A percentile compares a stretch with the other conserved stretches of the same genome.
phyloP scores from a whole-genome alignment of 768 basidiomycete genomes.

The Obba rivulosa region DNA sequence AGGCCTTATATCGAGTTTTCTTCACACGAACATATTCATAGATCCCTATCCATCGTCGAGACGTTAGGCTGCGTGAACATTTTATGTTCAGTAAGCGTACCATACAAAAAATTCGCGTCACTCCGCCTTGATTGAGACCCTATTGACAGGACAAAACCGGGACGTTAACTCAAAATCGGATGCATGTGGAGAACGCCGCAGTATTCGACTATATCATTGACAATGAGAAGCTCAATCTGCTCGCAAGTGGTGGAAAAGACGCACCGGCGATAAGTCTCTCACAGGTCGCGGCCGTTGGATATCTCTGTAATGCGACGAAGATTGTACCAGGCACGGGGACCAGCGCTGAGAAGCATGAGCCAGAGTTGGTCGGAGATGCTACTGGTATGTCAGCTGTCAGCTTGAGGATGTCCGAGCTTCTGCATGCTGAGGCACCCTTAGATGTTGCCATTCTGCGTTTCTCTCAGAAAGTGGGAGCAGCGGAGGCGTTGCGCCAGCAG shows the following conservation, averaged over 20 bases:
- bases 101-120: no score
- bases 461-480: slow-evolving; percentile 22
- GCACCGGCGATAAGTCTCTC: no score
- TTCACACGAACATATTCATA: neutral
- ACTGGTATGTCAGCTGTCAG: slow-evolving; percentile 36
- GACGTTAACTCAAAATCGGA: slow-evolving; percentile 37
- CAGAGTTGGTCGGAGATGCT: slow-evolving; percentile 42
- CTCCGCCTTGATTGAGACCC: no score
- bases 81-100: slow-evolving; percentile 25
- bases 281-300: no score
- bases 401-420: neutral
- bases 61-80: slow-evolving; percentile 56
- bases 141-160: slow-evolving; percentile 45
- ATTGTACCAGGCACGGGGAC: no score
- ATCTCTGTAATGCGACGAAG: no score
- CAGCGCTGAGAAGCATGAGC: slow-evolving; percentile 3
- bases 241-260: no score
- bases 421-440: slow-evolving; percentile 12
- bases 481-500: slow-evolving; percentile 2
- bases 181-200: slow-evolving; percentile 42
- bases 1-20: neutral
- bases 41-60: slow-evolving; percentile 55
- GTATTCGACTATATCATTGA: slow-evolving; percentile 26
- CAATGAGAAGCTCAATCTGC: neutral
- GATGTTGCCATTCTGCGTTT: slow-evolving; percentile 54